Conservation (phyloP, 2,329 filamentous ascomycete genomes). For the Westerdykella aurantiaca region DNA sequence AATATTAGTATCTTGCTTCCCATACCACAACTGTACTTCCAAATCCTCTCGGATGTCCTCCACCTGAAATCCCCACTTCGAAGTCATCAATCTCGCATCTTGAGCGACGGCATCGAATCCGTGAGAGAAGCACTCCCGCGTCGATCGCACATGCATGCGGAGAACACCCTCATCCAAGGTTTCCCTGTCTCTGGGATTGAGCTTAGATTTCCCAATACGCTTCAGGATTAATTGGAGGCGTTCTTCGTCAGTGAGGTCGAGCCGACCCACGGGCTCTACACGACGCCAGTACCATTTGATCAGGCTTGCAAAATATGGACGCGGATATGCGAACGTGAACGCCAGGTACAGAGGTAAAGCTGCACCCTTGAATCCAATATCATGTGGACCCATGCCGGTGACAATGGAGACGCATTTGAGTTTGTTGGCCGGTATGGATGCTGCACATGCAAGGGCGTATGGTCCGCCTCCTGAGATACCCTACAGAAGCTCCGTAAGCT, state of each 20-base stretch:
- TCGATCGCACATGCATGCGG: conserved; percentile 15
- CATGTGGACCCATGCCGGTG: conserved; percentile 30
- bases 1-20: conserved; percentile 28
- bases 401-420: conserved; percentile 23
- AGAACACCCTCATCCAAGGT: conserved; percentile 15
- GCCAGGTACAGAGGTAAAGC: conserved; percentile 19
- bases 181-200: too few species aligned
- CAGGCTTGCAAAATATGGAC: conserved; percentile 1
- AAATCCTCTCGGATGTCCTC: conserved; percentile 34
- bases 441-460: conserved; percentile 27
- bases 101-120: conserved; percentile 24
- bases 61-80: conserved; percentile 30
- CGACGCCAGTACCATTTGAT: conserved; percentile 22
- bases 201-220: too few species aligned
- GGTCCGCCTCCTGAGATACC: conserved; percentile 32
- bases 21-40: conserved; percentile 36
- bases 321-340: conserved; percentile 22
- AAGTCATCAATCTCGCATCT: conserved; percentile 27
- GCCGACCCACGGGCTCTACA: conserved; percentile 14
- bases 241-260: conserved; percentile 33
- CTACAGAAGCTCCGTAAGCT: conserved; percentile 5
- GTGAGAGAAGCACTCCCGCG: conserved; percentile 23
- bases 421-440: conserved; percentile 11
- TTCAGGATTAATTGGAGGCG: conserved; percentile 18
- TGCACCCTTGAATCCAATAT: conserved; percentile 33